These are phyloP conservation scores for Pittosporum tobira DNA, from an alignment of 129 eudicot species.

Conservation along the genomic window DNA sequence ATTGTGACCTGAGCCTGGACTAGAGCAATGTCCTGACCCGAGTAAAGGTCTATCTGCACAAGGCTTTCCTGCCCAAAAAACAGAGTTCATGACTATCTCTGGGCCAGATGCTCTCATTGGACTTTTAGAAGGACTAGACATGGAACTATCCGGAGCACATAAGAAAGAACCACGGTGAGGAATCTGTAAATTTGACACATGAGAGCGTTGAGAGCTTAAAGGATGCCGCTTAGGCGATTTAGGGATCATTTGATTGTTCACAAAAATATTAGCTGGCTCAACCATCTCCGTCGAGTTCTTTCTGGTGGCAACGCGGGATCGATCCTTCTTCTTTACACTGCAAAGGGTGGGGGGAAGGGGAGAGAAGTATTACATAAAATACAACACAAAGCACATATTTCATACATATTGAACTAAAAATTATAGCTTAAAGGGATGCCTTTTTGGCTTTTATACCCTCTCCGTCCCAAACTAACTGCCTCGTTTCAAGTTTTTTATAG, in stretches of 20 bases:
- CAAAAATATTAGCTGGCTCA: constrained; percentile 24
- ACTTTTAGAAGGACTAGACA: constrained; percentile 62
- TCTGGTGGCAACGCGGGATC: constrained; percentile 9
- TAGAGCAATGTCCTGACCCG: constrained; percentile 55
- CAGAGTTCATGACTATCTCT: constrained; percentile 25
- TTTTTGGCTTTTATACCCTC: no score
- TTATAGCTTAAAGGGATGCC: background rate
- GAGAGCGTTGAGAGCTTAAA: constrained; percentile 24
- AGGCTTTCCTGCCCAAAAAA: constrained; percentile 33
- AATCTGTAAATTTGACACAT: constrained; percentile 37
- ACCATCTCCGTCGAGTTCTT: constrained; percentile 26
- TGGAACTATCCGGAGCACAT: constrained; percentile 57
- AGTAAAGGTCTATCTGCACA: constrained; percentile 22
- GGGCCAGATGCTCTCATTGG: constrained; percentile 38
- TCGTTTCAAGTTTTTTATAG: no score
- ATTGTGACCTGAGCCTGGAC: constrained; percentile 64
- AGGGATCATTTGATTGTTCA: constrained; percentile 25
- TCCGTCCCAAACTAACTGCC: no score
- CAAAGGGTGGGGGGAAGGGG: background rate
- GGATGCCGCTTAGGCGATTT: constrained; percentile 30
- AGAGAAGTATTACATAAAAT: no score
- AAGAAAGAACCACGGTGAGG: constrained; percentile 33
- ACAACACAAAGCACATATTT: background rate
- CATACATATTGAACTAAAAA: background rate
- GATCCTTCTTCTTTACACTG: constrained; percentile 24